Percentiles rank a stretch among this genome's conserved stretches.
Evolutionary conservation across 805 yeast genomes (phyloP).

Genomic region (Yarrowia sp.): DNA sequence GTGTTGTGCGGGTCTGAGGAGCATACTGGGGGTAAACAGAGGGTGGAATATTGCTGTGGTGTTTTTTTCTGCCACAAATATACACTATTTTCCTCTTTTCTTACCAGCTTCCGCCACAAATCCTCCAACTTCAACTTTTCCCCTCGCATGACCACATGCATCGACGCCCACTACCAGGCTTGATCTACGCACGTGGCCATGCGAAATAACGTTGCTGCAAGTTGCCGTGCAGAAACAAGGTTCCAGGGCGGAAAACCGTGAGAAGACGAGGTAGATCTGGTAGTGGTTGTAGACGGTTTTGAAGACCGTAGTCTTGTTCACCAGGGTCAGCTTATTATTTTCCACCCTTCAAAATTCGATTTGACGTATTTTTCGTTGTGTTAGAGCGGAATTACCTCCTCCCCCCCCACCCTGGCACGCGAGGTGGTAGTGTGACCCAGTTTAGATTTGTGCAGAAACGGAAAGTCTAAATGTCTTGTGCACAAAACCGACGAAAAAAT

Average conservation of each 20-base stretch:
- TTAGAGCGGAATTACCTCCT: not conserved
- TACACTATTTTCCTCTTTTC: too few relatives aligned
- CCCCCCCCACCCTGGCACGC: slow-evolving; percentile 33
- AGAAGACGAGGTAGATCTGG: too few relatives aligned
- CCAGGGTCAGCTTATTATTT: not conserved
- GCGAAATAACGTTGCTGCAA: slow-evolving; percentile 17
- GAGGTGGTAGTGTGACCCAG: slow-evolving; percentile 38
- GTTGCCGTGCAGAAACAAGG: slow-evolving; percentile 13
- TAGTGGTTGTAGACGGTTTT: not conserved
- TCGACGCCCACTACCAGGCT: slow-evolving; percentile 36
- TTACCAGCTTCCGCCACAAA: too few relatives aligned
- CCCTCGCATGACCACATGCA: slow-evolving; percentile 37
- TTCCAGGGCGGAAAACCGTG: slow-evolving; percentile 2
- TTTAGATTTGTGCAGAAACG: slow-evolving; percentile 15
- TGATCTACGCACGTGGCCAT: slow-evolving; percentile 37
- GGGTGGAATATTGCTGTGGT: not conserved
- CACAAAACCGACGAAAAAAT: not conserved
- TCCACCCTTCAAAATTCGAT: not conserved
- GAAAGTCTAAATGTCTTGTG: not conserved
- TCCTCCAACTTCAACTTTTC: not conserved
- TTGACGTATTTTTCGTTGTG: too few relatives aligned
- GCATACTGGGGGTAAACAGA: not conserved
- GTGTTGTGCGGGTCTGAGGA: not conserved
- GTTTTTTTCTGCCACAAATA: too few relatives aligned
- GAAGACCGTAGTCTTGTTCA: too few relatives aligned